These are phyloP conservation scores for Xylaria palmicola DNA, from an alignment of 495 filamentous ascomycete species.

Conservation along the genomic window DNA sequence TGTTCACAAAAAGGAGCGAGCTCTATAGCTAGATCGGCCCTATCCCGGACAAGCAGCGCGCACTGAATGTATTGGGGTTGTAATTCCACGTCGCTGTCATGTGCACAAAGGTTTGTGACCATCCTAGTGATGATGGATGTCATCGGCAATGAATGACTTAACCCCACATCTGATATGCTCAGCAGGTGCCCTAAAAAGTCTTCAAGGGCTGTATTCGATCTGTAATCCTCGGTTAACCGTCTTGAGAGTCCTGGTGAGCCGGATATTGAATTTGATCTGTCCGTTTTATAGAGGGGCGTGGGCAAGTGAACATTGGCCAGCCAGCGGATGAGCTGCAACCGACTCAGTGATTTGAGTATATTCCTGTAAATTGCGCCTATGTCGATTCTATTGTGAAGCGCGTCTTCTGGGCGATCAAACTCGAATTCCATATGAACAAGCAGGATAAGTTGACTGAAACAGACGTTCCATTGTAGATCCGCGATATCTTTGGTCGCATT, in stretches of 20 bases:
- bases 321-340: constrained; percentile 80
- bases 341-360: constrained; percentile 63
- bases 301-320: constrained; percentile 60
- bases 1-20: constrained; percentile 66
- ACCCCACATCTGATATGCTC: constrained; percentile 34
- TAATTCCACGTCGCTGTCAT: constrained; percentile 51
- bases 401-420: constrained; percentile 63
- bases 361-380: constrained; percentile 64
- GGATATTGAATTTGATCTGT: constrained; percentile 28
- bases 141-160: constrained; percentile 32
- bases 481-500: constrained; percentile 77
- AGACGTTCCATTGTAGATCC: constrained; percentile 61
- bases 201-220: constrained; percentile 50
- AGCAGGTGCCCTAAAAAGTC: constrained; percentile 51
- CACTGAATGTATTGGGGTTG: constrained; percentile 60
- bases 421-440: constrained; percentile 80
- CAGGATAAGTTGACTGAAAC: constrained; percentile 80
- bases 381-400: constrained; percentile 61
- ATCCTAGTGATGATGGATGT: constrained; percentile 51
- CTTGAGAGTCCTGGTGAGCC: constrained; percentile 25
- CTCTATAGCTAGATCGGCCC: constrained; percentile 72
- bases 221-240: constrained; percentile 38
- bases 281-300: constrained; percentile 37
- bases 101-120: constrained; percentile 53
- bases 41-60: constrained; percentile 64